Evolutionary conservation across 345 rosid genomes (phyloP).

Genomic region (Rhodamnia argentea): DNA sequence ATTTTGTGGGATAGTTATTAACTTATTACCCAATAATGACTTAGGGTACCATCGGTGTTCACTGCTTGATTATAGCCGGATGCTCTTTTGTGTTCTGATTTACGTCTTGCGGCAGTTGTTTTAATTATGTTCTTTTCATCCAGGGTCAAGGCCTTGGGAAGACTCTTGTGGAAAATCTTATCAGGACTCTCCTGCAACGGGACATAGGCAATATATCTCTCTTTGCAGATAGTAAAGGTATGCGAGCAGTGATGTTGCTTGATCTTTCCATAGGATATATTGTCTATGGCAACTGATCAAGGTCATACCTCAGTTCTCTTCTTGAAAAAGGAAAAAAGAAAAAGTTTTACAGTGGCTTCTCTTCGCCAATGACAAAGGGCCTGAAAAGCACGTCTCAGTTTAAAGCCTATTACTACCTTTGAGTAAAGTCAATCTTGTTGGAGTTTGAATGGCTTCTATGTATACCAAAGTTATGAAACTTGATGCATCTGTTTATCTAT

Average conservation of each 20-base stretch:
- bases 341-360: not conserved
- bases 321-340: not conserved
- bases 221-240: slow-evolving; percentile 96
- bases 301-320: not conserved
- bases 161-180: slow-evolving; percentile 79
- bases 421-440: not conserved
- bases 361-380: not conserved
- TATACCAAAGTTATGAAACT: not conserved
- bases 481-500: not conserved
- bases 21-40: not conserved
- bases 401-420: not conserved
- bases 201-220: slow-evolving; percentile 97
- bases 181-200: slow-evolving; percentile 77
- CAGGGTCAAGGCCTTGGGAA: slow-evolving; percentile 97
- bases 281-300: not conserved
- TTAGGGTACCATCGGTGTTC: not conserved
- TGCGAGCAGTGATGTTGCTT: not conserved
- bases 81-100: not conserved
- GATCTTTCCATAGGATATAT: not conserved
- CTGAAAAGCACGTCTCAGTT: not conserved
- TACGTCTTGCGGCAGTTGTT: not conserved
- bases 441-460: not conserved
- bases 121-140: not conserved
- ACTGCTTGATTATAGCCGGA: not conserved
- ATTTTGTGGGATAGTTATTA: not conserved